Base-by-base conservation (phyloP, 78 protist species). In the Abeoforma whisleri region DNA sequence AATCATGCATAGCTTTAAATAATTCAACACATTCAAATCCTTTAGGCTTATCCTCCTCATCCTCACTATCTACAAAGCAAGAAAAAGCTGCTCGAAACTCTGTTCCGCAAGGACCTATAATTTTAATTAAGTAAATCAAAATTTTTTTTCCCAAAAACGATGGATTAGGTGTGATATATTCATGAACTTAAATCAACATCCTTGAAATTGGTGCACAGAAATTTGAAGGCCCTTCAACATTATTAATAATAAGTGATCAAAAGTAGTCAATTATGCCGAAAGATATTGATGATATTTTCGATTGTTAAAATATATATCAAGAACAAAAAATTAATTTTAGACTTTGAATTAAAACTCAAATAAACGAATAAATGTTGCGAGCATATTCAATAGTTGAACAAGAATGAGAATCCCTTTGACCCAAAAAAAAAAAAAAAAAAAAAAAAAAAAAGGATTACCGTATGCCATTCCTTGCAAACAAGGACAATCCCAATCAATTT, bases 401-500 rank as follows among this genome's bases (percentile, higher is more conserved):
- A 19, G 12, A 5, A 48, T 5, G 62, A 48, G 5, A 12, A 12
- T 16, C 2, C 12, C 62, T 12, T 48, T 48, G 62, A 12, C 62
- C 12, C 12, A 48, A 48, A 5, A 5, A 48, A 12, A 48, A 72
- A 33, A 35, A 12, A 33, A 2, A 12, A 72, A 35, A 72, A 33
- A 72, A 72, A 12, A 35, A 35, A 72, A 72, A 35, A 12, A 72
- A 72, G 12, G 37, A 2, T 36, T 69, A n/a, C 82, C 87, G 23
- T 69, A 33, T 23, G 71, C 37, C 88, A 85, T 74, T 19, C 73
- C 57, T 73, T 85, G 16, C 31, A 85, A 19, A 35, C 88, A 85
- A 69, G 88, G 88, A 35, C 88, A 85, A 57, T 85, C 88, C 88
- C 88, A 85, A 35, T 85, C 88, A 12, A 85, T 85, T 71, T 72